phyloP scores from a whole-genome alignment of 2,329 filamentous ascomycete genomes.

The Plenodomus lindquistii region DNA sequence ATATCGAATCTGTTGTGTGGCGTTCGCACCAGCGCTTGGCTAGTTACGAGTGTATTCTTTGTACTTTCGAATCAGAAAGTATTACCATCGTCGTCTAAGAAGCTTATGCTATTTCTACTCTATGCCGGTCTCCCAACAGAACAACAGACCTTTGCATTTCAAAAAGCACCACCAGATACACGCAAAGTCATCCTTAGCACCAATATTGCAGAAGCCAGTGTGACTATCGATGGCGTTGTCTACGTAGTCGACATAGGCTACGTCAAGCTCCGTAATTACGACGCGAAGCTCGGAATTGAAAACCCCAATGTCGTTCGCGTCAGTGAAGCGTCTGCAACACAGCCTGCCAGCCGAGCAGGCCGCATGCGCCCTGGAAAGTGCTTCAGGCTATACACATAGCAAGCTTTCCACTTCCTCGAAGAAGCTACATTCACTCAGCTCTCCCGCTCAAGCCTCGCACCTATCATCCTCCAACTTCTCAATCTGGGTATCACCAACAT shows the following conservation, averaged over 20 bases:
- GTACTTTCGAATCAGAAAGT: too few relatives aligned
- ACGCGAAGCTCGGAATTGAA: slow-evolving; percentile 84
- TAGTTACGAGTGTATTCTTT: too few relatives aligned
- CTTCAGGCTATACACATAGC: slow-evolving; percentile 87
- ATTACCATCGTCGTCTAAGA: slow-evolving; percentile 63
- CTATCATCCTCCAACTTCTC: slow-evolving; percentile 87
- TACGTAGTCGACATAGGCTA: slow-evolving; percentile 91
- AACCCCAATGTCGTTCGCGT: slow-evolving; percentile 79
- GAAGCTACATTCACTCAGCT: slow-evolving; percentile 85
- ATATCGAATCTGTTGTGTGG: too few relatives aligned
- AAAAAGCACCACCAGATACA: slow-evolving; percentile 76
- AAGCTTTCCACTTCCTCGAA: slow-evolving; percentile 66
- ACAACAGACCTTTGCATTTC: slow-evolving; percentile 94
- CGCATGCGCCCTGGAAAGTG: slow-evolving; percentile 91
- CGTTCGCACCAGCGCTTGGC: too few relatives aligned
- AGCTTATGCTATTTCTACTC: slow-evolving; percentile 73
- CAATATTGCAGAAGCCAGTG: slow-evolving; percentile 94
- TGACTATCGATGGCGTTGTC: slow-evolving; percentile 89
- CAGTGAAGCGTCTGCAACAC: slow-evolving; percentile 90
- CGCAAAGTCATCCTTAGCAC: slow-evolving; percentile 92
- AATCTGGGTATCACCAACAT: slow-evolving; percentile 95
- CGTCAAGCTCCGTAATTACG: slow-evolving; percentile 85
- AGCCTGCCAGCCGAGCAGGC: slow-evolving; percentile 86
- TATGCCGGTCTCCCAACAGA: slow-evolving; percentile 89
- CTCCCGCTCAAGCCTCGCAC: slow-evolving; percentile 87